Base-by-base conservation (phyloP, 768 basidiomycete species). In the Chiua virens region DNA sequence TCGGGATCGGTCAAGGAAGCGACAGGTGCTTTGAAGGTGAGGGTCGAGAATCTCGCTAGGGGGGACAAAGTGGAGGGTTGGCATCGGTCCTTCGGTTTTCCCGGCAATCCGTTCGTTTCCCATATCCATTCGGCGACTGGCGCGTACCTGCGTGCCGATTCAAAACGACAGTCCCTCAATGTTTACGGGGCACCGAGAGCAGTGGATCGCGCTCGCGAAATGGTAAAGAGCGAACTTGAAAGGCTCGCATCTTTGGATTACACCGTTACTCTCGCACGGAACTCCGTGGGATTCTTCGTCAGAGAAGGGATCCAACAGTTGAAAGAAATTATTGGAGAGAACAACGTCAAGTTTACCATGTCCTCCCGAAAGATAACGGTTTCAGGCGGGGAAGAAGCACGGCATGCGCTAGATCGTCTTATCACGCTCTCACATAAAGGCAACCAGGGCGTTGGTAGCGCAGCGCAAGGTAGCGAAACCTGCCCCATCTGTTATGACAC, bases 401-500 rank as follows among this genome's bases (percentile, higher is more conserved):
- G 75, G 8, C 76, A 79, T 37, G 66, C 75, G 25, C 59, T 85
- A 17, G 65, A 70, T 44, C 63, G 71, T 41, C 67, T 82, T 15
- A 72, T 82, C 22, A 63, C 71, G 2, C 72, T 79, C 46, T 75
- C 78, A 5, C 50, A 71, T 8, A 63, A 60, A 15, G 66, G 64
- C 5, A 37, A 50, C 8, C 42, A 13, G 34, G 47, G 25, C 15
- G 36, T 48, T 8, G 27, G 35, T 0, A 46, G 48, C 13, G 20
- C 35, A 38, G 54, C 53, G 21, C 46, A 50, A 22, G 57, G 40
- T 15, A 9, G 36, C 23, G 54, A 58, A 15, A 56, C 47, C 4
- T 86, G 84, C 55, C 83, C 84, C 6, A 71, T 86, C 40, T 86
- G 85, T 57, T 76, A 74, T 43, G 76, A 79, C 51, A 55, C 4